Conservation (phyloP, 2,329 filamentous ascomycete species). For the Aspergillus pseudotamarii region DNA sequence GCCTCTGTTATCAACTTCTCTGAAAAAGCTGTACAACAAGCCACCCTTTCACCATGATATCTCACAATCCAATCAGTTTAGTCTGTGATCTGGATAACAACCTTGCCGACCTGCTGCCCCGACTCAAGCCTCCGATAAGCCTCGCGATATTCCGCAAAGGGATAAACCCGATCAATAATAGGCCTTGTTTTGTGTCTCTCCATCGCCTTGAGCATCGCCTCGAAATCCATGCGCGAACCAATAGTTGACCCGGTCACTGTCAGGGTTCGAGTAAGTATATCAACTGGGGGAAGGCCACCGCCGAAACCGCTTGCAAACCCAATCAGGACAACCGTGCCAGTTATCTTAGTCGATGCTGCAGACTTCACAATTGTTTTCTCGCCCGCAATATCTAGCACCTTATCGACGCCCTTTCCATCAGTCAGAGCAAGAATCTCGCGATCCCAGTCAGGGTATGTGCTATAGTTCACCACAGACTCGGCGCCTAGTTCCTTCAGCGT, state of each 20-base stretch:
- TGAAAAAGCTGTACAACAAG: too few species aligned
- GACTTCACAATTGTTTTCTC: neutral
- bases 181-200: neutral
- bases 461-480: conserved; percentile 60
- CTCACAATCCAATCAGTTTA: too few species aligned
- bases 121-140: neutral
- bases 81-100: neutral
- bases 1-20: too few species aligned
- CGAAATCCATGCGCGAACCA: neutral
- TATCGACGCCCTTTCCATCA: neutral
- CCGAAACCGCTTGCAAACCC: neutral
- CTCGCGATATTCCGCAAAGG: neutral
- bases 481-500: conserved; percentile 56
- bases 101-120: neutral
- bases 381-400: neutral
- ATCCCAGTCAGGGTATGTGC: conserved; percentile 54
- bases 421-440: neutral
- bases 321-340: neutral
- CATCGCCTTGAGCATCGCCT: neutral
- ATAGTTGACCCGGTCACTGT: neutral
- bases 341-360: neutral
- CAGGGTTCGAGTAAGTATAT: neutral
- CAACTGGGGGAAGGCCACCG: neutral
- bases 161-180: neutral
- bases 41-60: too few species aligned